Base-by-base conservation (phyloP, 148 eudicot species). In the Chenopodium berlandieri region DNA sequence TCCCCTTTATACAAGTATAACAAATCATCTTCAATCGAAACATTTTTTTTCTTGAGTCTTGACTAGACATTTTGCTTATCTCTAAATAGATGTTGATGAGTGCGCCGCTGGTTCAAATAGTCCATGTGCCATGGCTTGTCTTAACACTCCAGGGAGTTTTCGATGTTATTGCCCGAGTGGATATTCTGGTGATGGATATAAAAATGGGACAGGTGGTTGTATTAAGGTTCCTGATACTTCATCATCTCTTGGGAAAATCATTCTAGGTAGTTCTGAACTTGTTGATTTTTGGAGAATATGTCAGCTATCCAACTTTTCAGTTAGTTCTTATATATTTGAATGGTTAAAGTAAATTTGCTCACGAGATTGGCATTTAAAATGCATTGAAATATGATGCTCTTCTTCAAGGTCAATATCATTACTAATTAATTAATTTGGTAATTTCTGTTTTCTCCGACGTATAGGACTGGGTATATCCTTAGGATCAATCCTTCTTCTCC, bases 71-170 rank as follows among this genome's bases (percentile, higher is more conserved):
- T 62, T 34, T 32, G 13, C 8, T 32, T 69, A 1, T 34, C 2
- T 32, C 32, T 69, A 19, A 7, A 0, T 64, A 87, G 89, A 87
- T 78, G 46, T 83, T 34, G 84, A 87, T 63, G 87, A 85, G 78
- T 87, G 89, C 34, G 68, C 75, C 40, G 72, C 73, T 25, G 82
- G 78, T 72, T 63, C 64, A 25, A 69, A 70, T 58, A 85, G 64
- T 75, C 86, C 84, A n/a, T 87, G 89, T 60, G 44, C 75, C 54
- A 62, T 68, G 77, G 40, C 8, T 50, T 87, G 87, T 78, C 20
- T 9, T 13, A 87, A 87, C 81, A 78, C 76, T 60, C 84, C 78
- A 1, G 87, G 89, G 20, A 80, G 84, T 27, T 85, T 32, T 50
- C 46, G 22, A 25, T 87, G 87, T 71, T 69, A 23, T 20, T 87